A percentile compares a stretch with the other conserved stretches of the same genome.
Conservation (phyloP, 1,139 yeast species). For the Hemisphaericaspora xylofermentans region DNA sequence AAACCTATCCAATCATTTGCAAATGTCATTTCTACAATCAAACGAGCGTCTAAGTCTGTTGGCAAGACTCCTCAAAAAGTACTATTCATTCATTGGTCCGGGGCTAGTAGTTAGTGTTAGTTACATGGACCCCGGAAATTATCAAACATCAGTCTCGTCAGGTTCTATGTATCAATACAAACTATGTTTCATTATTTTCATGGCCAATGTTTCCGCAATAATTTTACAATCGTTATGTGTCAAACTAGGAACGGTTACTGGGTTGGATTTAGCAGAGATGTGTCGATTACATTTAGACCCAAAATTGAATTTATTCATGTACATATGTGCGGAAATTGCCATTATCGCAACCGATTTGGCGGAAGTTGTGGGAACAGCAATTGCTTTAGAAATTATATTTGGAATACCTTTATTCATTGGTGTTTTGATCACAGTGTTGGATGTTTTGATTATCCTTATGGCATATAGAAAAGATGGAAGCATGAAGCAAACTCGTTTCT, state of each 20-base stretch:
- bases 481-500: slow-evolving; percentile 61
- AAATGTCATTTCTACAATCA: neutral
- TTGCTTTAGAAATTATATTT: slow-evolving; percentile 67
- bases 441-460: slow-evolving; percentile 63
- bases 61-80: slow-evolving; percentile 36
- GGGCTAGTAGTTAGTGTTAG: slow-evolving; percentile 77
- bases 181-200: slow-evolving; percentile 58
- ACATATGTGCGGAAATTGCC: slow-evolving; percentile 68
- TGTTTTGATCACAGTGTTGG: slow-evolving; percentile 68
- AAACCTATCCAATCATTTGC: no score
- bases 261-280: slow-evolving; percentile 74
- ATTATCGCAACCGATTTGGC: slow-evolving; percentile 81
- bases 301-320: slow-evolving; percentile 55
- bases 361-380: slow-evolving; percentile 81
- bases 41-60: neutral
- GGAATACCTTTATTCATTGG: slow-evolving; percentile 66
- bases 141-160: slow-evolving; percentile 75
- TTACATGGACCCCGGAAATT: slow-evolving; percentile 82
- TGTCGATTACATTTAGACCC: slow-evolving; percentile 64
- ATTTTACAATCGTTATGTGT: slow-evolving; percentile 70
- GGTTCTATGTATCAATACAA: slow-evolving; percentile 72
- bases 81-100: slow-evolving; percentile 69
- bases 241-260: slow-evolving; percentile 75
- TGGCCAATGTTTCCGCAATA: slow-evolving; percentile 72
- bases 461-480: slow-evolving; percentile 74